These are phyloP conservation scores for Aurifilum marmelostoma DNA, from an alignment of 2,329 filamentous ascomycete species.

Conservation along the genomic window DNA sequence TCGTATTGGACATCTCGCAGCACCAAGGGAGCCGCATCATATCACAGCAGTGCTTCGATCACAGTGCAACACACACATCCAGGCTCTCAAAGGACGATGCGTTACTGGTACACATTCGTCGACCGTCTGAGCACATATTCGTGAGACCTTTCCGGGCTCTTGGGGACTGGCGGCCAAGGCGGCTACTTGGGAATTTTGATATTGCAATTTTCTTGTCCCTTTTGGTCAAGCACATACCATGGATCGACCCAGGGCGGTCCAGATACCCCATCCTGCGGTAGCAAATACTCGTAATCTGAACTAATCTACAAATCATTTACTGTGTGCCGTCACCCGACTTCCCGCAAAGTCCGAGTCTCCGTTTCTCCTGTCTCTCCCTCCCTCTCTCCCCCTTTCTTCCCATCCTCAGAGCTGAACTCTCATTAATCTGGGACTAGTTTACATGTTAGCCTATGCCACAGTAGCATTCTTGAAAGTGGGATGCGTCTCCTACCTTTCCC, in stretches of 20 bases:
- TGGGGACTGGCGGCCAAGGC: neutral
- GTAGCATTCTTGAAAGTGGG: neutral
- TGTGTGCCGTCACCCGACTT: neutral
- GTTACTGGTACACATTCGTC: neutral
- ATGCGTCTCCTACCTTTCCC: neutral
- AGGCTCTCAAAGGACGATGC: neutral
- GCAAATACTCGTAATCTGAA: neutral
- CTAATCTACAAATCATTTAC: neutral
- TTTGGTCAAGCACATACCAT: neutral
- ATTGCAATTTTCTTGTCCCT: neutral
- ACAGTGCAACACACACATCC: neutral
- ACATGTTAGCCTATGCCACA: neutral
- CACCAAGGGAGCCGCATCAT: neutral
- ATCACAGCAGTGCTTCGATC: neutral
- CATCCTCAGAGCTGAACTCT: neutral
- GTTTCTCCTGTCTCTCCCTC: neutral
- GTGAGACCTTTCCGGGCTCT: too few species aligned
- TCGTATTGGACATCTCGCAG: neutral
- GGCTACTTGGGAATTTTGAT: neutral
- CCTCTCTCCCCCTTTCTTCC: neutral
- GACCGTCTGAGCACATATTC: too few species aligned
- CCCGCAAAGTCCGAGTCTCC: conserved; percentile 1
- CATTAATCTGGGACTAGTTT: neutral
- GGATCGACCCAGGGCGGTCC: neutral
- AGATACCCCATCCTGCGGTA: neutral